Percentiles rank a stretch among this genome's conserved stretches.
Evolutionary conservation across 192 early-diverging fungal genomes (phyloP).

Genomic region (Phlyctochytrium planicorne): DNA sequence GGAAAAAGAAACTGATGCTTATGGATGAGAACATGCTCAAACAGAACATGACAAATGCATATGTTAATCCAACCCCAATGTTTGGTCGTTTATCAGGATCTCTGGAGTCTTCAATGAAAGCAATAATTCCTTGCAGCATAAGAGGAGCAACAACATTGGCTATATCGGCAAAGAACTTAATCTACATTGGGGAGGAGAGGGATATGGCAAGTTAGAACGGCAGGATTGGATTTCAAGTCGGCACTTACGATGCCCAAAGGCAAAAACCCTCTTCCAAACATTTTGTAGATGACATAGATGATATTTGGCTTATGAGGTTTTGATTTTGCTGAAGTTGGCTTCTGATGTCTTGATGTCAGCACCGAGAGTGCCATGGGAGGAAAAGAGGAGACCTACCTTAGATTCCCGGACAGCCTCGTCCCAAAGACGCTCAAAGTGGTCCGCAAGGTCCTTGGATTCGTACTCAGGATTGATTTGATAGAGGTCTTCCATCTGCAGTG

Average conservation of each 20-base stretch:
- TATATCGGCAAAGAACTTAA: slow-evolving; percentile 41
- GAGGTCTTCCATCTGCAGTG: slow-evolving; percentile 61
- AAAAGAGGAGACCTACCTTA: too few relatives aligned
- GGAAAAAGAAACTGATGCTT: slow-evolving; percentile 42
- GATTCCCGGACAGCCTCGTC: not conserved
- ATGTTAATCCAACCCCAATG: slow-evolving; percentile 12
- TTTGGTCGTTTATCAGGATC: slow-evolving; percentile 1
- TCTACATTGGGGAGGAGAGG: too few relatives aligned
- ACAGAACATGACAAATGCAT: slow-evolving; percentile 24
- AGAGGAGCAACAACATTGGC: slow-evolving; percentile 40
- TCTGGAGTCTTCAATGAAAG: slow-evolving; percentile 29
- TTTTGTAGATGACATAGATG: slow-evolving; percentile 19
- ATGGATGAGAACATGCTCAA: slow-evolving; percentile 15
- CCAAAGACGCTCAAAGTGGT: slow-evolving; percentile 40
- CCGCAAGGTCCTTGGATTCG: slow-evolving; percentile 27
- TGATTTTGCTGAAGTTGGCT: too few relatives aligned
- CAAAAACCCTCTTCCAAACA: slow-evolving; percentile 22
- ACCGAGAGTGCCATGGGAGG: too few relatives aligned
- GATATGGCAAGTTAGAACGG: not conserved
- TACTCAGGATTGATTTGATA: slow-evolving; percentile 39
- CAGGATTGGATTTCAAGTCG: not conserved
- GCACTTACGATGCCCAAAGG: slow-evolving; percentile 16
- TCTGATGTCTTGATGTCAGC: too few relatives aligned
- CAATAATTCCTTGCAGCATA: slow-evolving; percentile 41
- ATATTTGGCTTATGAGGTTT: slow-evolving; percentile 23